Percentiles rank a stretch among this genome's conserved stretches.
Evolutionary conservation across 1,284 basidiomycete species (phyloP).

Genomic region (Heterobasidion irregulare): DNA sequence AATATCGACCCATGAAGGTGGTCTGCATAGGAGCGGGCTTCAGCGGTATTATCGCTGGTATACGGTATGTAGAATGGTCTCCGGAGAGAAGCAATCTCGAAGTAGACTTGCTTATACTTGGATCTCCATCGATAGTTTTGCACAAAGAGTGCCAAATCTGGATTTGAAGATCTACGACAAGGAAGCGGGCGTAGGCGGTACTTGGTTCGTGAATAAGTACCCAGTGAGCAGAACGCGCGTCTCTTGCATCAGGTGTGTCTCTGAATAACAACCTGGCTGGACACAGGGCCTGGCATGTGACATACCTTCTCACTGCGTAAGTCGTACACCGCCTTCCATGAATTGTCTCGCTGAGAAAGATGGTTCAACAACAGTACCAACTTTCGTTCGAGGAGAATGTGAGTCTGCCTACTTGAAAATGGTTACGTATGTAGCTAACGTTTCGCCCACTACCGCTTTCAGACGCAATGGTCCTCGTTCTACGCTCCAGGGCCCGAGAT

Average conservation of each 20-base stretch:
- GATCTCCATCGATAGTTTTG: constrained; percentile 29
- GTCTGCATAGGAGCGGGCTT: constrained; percentile 42
- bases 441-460: background rate
- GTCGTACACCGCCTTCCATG: constrained; percentile 8
- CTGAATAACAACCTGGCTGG: too few relatives aligned
- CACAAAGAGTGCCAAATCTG: constrained; percentile 44
- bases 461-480: constrained; percentile 53
- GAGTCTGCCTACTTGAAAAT: constrained; percentile 4
- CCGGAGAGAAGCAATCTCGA: background rate
- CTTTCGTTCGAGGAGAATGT: constrained; percentile 48
- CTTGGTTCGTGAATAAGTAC: constrained; percentile 40
- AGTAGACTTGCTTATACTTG: background rate
- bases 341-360: background rate
- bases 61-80: constrained; percentile 26
- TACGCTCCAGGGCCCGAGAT: constrained; percentile 54
- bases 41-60: constrained; percentile 44
- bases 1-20: constrained; percentile 38
- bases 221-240: constrained; percentile 13
- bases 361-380: constrained; percentile 36
- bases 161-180: constrained; percentile 55
- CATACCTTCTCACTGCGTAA: constrained; percentile 43
- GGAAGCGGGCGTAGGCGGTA: constrained; percentile 48
- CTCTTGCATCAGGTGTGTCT: constrained; percentile 7
- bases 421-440: background rate
- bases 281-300: constrained; percentile 43